Evolutionary conservation across 2,329 filamentous ascomycete genomes (phyloP).

Genomic region (Zelopaecilomyces penicillatus): DNA sequence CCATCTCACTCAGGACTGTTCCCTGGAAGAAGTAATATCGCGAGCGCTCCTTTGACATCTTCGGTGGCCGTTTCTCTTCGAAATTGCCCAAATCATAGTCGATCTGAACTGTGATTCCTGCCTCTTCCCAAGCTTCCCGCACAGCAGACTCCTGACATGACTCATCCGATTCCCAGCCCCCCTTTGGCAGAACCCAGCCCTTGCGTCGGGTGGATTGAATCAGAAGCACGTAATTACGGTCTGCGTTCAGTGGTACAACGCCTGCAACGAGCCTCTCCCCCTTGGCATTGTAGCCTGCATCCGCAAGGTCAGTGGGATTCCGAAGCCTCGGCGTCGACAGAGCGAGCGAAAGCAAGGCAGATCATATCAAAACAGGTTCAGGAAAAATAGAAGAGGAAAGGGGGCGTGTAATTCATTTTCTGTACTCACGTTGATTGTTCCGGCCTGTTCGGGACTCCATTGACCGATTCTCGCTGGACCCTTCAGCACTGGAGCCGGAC

Average conservation of each 20-base stretch:
- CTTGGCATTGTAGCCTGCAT: constrained; percentile 76
- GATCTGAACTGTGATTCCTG: constrained; percentile 79
- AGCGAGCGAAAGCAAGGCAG: constrained; percentile 8
- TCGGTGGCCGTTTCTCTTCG: constrained; percentile 72
- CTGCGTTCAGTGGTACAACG: constrained; percentile 78
- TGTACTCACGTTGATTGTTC: constrained; percentile 69
- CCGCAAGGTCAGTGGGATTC: constrained; percentile 15
- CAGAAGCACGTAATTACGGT: constrained; percentile 81
- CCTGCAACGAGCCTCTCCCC: constrained; percentile 94
- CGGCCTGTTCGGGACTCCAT: constrained; percentile 71
- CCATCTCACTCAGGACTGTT: constrained; percentile 76
- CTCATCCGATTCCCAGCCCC: constrained; percentile 95
- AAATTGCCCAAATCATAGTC: constrained; percentile 82
- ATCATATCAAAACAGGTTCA: neutral
- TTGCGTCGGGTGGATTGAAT: constrained; percentile 88
- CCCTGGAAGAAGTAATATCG: constrained; percentile 80
- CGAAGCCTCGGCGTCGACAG: constrained; percentile 8
- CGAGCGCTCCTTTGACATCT: constrained; percentile 54
- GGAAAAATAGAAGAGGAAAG: neutral
- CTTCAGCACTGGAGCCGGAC: constrained; percentile 28
- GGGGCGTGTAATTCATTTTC: neutral
- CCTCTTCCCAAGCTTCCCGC: constrained; percentile 96
- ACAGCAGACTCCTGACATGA: constrained; percentile 74
- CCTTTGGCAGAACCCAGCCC: constrained; percentile 95
- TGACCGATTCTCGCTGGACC: constrained; percentile 34